Evolutionary conservation across 2,329 filamentous ascomycete species (phyloP).

Genomic region (Microdochium trichocladiopsis): DNA sequence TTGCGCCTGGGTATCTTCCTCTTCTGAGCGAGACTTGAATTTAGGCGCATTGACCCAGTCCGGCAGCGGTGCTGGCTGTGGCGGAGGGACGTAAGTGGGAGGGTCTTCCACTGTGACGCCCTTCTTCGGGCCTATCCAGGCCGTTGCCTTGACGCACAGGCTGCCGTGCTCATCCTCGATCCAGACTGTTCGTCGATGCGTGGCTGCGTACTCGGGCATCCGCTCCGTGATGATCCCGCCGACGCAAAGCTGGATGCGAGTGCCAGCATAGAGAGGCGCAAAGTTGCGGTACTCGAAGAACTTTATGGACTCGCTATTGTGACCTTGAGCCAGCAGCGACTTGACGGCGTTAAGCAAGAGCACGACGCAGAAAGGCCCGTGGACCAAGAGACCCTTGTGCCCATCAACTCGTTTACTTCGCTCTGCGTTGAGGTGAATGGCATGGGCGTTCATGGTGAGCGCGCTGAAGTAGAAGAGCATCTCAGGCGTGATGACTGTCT

Average conservation of each 20-base stretch:
- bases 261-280: constrained; percentile 69
- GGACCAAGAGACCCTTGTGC: constrained; percentile 69
- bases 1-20: too few species aligned
- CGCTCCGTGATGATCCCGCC: constrained; percentile 16
- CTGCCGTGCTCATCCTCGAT: constrained; percentile 55
- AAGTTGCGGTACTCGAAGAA: constrained; percentile 74
- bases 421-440: constrained; percentile 73
- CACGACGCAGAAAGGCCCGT: constrained; percentile 75
- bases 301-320: constrained; percentile 29
- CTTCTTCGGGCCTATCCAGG: constrained; percentile 2
- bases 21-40: not conserved
- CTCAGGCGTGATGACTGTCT: constrained; percentile 57
- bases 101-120: not conserved
- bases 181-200: constrained; percentile 51
- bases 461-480: constrained; percentile 89
- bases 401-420: constrained; percentile 69
- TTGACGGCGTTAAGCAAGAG: constrained; percentile 66
- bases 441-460: constrained; percentile 86
- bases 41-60: not conserved
- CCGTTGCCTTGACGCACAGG: constrained; percentile 55
- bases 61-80: not conserved
- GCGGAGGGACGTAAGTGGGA: not conserved
- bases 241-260: constrained; percentile 64
- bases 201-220: not conserved
- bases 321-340: constrained; percentile 30